Evolutionary conservation across 306 rosid species (phyloP).

Genomic region (Malus orientalis): DNA sequence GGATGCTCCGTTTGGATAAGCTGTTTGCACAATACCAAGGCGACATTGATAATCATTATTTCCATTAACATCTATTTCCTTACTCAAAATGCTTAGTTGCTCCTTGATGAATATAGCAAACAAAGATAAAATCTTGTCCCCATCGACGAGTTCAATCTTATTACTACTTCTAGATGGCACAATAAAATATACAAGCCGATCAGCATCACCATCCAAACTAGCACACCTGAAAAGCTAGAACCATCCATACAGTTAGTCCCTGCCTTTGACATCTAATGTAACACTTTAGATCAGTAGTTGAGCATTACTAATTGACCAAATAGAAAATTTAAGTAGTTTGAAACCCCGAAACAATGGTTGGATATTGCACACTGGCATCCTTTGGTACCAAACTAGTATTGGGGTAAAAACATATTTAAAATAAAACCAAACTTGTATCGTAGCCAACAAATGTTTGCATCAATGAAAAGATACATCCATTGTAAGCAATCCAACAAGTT

Average conservation of each 20-base stretch:
- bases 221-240: constrained; percentile 84
- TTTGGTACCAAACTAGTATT: neutral
- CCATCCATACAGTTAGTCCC: constrained; percentile 20
- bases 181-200: constrained; percentile 78
- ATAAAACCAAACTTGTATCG: neutral
- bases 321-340: neutral
- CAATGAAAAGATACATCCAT: neutral
- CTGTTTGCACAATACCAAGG: constrained; percentile 84
- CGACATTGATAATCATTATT: constrained; percentile 30
- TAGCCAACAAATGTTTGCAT: neutral
- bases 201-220: constrained; percentile 98
- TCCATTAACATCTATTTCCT: constrained; percentile 19
- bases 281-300: neutral
- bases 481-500: neutral
- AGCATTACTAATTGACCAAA: neutral
- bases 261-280: neutral
- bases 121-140: constrained; percentile 84
- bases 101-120: constrained; percentile 75
- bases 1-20: constrained; percentile 96
- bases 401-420: neutral
- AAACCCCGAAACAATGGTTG: neutral
- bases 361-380: neutral
- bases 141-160: constrained; percentile 67
- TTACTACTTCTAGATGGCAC: constrained; percentile 44
- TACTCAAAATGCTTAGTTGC: constrained; percentile 56